phyloP scores from a whole-genome alignment of 2,329 filamentous ascomycete species.

The Diaporthe caulivora region DNA sequence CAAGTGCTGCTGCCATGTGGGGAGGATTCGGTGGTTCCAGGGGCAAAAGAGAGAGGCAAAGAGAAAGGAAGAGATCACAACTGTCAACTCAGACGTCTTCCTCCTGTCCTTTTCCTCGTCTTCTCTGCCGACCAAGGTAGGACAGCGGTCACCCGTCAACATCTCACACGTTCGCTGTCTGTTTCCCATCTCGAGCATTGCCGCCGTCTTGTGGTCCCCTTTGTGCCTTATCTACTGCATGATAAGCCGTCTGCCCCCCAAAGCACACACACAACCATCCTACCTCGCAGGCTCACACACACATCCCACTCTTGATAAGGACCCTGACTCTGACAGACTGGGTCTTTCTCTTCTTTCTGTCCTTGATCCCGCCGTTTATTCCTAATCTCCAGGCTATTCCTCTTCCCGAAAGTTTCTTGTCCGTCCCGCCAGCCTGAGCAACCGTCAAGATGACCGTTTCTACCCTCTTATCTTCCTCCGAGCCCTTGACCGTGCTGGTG shows the following conservation, averaged over 20 bases:
- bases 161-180: background rate
- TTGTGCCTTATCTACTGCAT: constrained; percentile 20
- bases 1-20: constrained; percentile 20
- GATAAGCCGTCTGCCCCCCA: constrained; percentile 24
- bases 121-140: background rate
- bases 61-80: background rate
- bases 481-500: constrained; percentile 77
- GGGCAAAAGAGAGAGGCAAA: background rate
- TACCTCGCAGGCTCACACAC: background rate
- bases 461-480: constrained; percentile 44
- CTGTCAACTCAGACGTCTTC: background rate
- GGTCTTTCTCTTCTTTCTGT: background rate
- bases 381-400: constrained; percentile 24
- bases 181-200: background rate
- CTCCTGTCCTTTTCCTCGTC: background rate
- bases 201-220: constrained; percentile 10
- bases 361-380: background rate
- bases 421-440: constrained; percentile 8
- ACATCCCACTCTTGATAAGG: constrained; percentile 16
- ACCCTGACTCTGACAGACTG: background rate
- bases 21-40: background rate
- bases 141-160: background rate
- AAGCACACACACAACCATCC: constrained; percentile 13
- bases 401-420: background rate
- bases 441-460: constrained; percentile 48